Evolutionary conservation across 1,139 yeast genomes (phyloP).

Genomic region (Magnusiomyces suaveolens): DNA sequence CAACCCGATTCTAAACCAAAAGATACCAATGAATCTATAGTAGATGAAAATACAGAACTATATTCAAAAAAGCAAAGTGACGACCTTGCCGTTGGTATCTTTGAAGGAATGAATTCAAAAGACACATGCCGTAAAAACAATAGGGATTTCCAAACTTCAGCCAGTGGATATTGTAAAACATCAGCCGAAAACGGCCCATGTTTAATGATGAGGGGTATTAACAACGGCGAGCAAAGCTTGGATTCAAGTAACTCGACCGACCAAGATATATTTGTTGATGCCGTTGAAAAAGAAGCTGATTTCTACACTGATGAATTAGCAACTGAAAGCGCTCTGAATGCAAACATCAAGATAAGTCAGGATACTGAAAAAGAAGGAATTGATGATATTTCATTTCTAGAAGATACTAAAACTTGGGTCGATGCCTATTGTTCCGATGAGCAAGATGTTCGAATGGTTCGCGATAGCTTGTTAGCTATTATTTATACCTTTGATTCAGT

Average conservation of each 20-base stretch:
- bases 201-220: not conserved
- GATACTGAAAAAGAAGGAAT: not conserved
- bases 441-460: constrained; percentile 13
- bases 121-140: not conserved
- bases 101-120: not conserved
- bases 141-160: not conserved
- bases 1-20: not conserved
- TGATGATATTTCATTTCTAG: not conserved
- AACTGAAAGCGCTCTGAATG: not conserved
- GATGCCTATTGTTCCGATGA: constrained; percentile 11
- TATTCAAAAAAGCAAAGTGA: constrained; percentile 4
- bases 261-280: not conserved
- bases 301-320: not conserved
- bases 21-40: not conserved
- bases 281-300: not conserved
- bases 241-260: not conserved
- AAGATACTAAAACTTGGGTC: constrained; percentile 7
- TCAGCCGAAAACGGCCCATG: not conserved
- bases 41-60: not conserved
- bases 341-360: not conserved
- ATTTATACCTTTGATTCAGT: constrained; percentile 12
- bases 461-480: constrained; percentile 12
- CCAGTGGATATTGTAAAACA: not conserved
- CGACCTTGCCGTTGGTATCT: no score
- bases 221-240: not conserved